Base-by-base conservation (phyloP, 2,329 filamentous ascomycete species). In the Leptographium wingfieldii region DNA sequence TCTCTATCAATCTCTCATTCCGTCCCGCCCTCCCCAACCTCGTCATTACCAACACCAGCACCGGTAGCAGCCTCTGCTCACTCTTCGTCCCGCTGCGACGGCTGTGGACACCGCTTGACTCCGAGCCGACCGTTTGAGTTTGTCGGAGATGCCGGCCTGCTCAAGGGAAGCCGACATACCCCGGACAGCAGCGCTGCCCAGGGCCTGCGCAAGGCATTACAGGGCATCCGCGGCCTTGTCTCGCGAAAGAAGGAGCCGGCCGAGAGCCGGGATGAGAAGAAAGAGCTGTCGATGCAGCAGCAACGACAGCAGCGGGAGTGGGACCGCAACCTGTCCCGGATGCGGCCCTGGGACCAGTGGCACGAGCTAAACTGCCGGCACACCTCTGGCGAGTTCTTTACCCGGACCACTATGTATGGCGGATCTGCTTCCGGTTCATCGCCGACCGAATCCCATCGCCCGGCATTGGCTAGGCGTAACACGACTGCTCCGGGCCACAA, bases 331-430 rank as follows among this genome's bases (percentile, higher is more conserved):
- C 54, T 49, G n/a, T n/a, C 19, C 11, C 43, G 56, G 12, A 51
- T 57, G 56, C 53, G 51, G 35, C 49, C 57, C 25, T 65, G 62
- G 62, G 54, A 58, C 48, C 38, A 58, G 55, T 65, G 63, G 63
- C 59, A 65, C 22, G 48, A 61, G 55, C 10, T 60, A 27, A 63
- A 65, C 60, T 60, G 51, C 52, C 16, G 29, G 1, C 22, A 48
- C 12, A 58, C 40, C 7, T 16, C n/a, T 3, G 55, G 43, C 40
- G 52, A 55, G 19, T 43, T 62, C 11, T 63, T 62, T 40, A 54
- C 58, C 5, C 51, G 53, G 35, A 64, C 64, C 10, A 35, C 33
- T 3, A 65, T 64, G 61, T 64, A 61, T 56, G 46, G 25, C 49
- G 38, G 48, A 14, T 46, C 58, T 10, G 35, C 16, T 43, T 31